Evolutionary conservation across 495 filamentous ascomycete species (phyloP).

Genomic region (Penicillium bialowiezense): DNA sequence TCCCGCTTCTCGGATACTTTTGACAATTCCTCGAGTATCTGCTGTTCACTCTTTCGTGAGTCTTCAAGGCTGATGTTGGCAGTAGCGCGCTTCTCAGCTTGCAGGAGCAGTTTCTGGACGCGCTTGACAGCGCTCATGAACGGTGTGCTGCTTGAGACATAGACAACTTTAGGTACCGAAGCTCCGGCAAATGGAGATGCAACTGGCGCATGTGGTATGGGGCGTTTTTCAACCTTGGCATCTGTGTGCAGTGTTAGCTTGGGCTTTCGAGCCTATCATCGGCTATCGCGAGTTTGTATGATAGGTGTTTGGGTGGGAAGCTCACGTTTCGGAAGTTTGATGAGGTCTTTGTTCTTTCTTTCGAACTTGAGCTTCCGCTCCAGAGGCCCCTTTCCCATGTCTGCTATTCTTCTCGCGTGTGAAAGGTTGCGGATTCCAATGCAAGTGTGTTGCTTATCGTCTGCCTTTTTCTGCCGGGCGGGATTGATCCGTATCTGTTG

Average conservation of each 20-base stretch:
- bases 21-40: constrained; percentile 37
- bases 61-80: constrained; percentile 36
- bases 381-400: constrained; percentile 27
- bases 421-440: neutral
- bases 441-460: constrained; percentile 8
- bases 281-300: too few species aligned
- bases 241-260: constrained; percentile 26
- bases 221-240: constrained; percentile 59
- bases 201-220: constrained; percentile 66
- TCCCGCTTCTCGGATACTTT: constrained; percentile 42
- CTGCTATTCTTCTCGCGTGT: neutral
- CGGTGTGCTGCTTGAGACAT: constrained; percentile 70
- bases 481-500: neutral
- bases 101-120: constrained; percentile 65
- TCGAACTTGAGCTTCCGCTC: constrained; percentile 38
- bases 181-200: constrained; percentile 53
- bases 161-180: constrained; percentile 62
- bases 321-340: constrained; percentile 40
- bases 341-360: constrained; percentile 37
- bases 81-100: constrained; percentile 59
- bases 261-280: neutral
- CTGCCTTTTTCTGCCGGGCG: constrained; percentile 24
- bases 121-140: constrained; percentile 84
- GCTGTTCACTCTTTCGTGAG: constrained; percentile 38
- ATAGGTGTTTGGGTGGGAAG: neutral